phyloP scores from a whole-genome alignment of 208 protist species.

The Leishmania guyanensis region DNA sequence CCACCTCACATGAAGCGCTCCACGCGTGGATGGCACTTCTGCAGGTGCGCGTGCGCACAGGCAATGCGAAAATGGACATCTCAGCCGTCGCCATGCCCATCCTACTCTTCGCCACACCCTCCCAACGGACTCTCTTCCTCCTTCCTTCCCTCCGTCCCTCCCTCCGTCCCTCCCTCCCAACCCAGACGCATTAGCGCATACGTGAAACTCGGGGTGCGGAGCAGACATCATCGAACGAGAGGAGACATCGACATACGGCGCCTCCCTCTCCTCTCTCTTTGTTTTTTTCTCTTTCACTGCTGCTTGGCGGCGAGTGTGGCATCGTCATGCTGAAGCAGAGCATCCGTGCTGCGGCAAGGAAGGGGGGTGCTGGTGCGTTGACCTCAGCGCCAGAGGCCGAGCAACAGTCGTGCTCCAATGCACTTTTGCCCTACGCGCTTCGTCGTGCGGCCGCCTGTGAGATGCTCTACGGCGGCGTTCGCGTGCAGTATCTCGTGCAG shows the following conservation, averaged over 20 bases:
- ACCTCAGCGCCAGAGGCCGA: background rate
- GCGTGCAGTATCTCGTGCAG: slow-evolving; percentile 61
- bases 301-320: background rate
- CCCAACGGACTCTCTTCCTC: too few species aligned
- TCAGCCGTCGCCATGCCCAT: too few species aligned
- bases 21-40: too few species aligned
- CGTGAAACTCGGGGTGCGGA: background rate
- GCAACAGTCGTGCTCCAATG: background rate
- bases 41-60: too few species aligned
- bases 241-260: background rate
- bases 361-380: background rate
- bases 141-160: too few species aligned
- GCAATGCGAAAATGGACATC: too few species aligned
- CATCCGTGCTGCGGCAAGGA: background rate
- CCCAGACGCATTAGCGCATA: background rate
- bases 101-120: too few species aligned
- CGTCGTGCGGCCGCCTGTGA: slow-evolving; percentile 62
- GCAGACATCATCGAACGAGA: background rate
- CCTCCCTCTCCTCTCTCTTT: background rate
- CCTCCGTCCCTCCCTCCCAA: too few species aligned
- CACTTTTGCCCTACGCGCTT: slow-evolving; percentile 77
- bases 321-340: slow-evolving; percentile 21
- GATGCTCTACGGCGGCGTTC: slow-evolving; percentile 82
- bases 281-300: background rate
- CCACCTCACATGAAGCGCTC: too few species aligned